Evolutionary conservation across 345 rosid species (phyloP), one percentile per base, ranked within the genome.

Genomic region (Lumnitzera racemosa): DNA sequence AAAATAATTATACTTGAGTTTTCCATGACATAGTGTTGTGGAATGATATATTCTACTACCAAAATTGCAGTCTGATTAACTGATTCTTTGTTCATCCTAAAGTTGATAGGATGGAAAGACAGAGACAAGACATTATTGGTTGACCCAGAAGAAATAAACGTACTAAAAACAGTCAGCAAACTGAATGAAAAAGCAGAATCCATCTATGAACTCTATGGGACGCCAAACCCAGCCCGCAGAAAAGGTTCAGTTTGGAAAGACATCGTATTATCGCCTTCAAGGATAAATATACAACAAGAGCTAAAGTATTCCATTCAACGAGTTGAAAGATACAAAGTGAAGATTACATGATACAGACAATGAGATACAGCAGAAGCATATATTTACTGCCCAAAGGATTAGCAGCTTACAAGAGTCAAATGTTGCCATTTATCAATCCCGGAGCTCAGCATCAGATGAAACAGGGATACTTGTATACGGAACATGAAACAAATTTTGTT

Each of bases 61-160:
- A 36, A 36, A 36, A 36, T 9, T 36, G 43, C 43, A 36, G 10
- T 36, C 6, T 16, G 48, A 31, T 14, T 51, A 16, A 27, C 73
- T 80, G 57, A 81, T 67, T 65, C 51, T 46, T 36, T 29, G 59
- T 47, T 70, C 65, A 27, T 61, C 58, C 60, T 77, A 72, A 75
- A 94, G 99, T 53, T 94, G 68, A 94, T 90, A 81, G 97, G 96
- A 62, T 88, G 96, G 97, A 95, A 95, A 74, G 99, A 86, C 55
- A 85, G 72, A 67, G 96, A 90, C 67, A 90, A 74, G 80, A 95
- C 84, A 0, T 65, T 88, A 67, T 76, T 90, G 57, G 96, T 90
- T 27, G 99, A 95, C 81, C 88, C 96, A 52, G 97, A 79, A 52
- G 95, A 88, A 70, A 83, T 95, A 59, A 71, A 72, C 13, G 83